phyloP scores from a whole-genome alignment of 1,139 yeast species.

The Candida albicans region DNA sequence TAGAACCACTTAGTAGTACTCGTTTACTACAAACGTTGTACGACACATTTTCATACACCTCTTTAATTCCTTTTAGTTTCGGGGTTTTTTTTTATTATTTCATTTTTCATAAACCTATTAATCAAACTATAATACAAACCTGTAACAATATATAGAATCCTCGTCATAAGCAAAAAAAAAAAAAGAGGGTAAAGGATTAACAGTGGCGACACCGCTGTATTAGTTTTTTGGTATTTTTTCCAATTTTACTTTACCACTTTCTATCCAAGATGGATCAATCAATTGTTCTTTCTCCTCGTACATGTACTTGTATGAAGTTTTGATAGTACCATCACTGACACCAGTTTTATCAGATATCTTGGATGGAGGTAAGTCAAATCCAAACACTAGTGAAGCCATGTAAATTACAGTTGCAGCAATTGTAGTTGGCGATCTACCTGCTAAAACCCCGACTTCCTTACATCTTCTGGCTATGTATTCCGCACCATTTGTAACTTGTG shows the following conservation, averaged over 20 bases:
- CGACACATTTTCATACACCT: too few relatives aligned
- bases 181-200: neutral
- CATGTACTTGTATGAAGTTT: constrained; percentile 84
- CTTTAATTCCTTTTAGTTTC: too few relatives aligned
- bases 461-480: constrained; percentile 89
- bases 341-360: constrained; percentile 94
- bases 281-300: constrained; percentile 72
- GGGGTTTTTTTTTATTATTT: too few relatives aligned
- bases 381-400: constrained; percentile 84
- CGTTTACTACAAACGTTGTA: neutral
- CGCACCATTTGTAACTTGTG: constrained; percentile 89
- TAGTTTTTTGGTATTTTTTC: constrained; percentile 56
- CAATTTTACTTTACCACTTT: constrained; percentile 64
- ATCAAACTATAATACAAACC: constrained; percentile 2
- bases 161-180: neutral
- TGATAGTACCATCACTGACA: constrained; percentile 96
- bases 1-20: neutral
- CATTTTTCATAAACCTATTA: neutral
- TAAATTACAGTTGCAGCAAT: constrained; percentile 97
- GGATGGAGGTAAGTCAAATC: constrained; percentile 66
- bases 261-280: constrained; percentile 79
- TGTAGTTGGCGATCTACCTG: constrained; percentile 96
- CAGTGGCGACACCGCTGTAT: neutral
- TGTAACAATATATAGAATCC: neutral
- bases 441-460: constrained; percentile 89